phyloP scores from a whole-genome alignment of 306 rosid genomes.

The Casuarina cunninghamiana region DNA sequence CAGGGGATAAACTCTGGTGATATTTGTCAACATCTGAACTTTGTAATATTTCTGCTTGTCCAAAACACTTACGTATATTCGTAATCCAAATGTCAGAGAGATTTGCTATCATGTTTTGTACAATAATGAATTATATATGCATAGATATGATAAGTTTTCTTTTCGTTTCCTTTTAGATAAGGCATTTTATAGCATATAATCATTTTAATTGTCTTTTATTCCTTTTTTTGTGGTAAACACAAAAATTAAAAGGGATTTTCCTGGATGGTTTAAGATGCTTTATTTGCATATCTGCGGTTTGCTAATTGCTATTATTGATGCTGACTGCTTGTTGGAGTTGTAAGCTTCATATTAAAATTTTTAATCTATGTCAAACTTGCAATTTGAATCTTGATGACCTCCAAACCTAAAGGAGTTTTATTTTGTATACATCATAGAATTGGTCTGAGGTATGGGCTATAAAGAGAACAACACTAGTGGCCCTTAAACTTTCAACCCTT shows the following conservation, averaged over 20 bases:
- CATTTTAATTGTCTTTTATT: neutral
- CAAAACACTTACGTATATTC: neutral
- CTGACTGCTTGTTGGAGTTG: neutral
- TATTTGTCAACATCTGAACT: neutral
- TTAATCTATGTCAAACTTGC: neutral
- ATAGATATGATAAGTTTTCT: neutral
- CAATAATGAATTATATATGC: neutral
- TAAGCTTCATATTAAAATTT: neutral
- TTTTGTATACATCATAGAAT: neutral
- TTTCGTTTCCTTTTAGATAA: neutral
- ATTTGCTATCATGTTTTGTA: neutral
- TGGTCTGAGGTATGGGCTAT: neutral
- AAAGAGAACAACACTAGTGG: neutral
- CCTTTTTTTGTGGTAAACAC: neutral
- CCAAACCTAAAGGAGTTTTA: neutral
- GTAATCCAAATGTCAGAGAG: neutral
- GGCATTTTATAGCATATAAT: neutral
- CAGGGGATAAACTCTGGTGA: neutral
- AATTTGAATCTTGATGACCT: neutral
- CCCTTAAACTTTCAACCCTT: neutral
- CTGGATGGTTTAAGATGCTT: neutral
- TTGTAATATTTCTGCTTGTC: conserved; percentile 11
- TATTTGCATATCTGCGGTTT: neutral
- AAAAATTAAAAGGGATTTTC: neutral
- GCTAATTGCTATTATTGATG: neutral